Conservation (phyloP, 2,329 filamentous ascomycete species). For the Trichoderma polysporum region DNA sequence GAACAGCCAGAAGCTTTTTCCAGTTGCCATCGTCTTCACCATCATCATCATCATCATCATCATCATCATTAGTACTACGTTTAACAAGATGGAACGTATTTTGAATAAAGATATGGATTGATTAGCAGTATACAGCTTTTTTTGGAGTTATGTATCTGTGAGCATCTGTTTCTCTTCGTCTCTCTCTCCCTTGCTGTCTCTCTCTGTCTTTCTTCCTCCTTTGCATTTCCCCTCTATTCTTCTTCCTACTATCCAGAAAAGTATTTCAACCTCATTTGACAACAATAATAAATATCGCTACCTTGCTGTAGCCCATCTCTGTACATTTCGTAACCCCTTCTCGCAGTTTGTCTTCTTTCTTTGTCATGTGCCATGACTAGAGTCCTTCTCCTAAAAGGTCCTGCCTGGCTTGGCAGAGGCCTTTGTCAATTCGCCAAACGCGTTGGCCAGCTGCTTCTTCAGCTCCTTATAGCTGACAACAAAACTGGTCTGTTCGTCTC, state of each 20-base stretch:
- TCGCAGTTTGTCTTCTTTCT: neutral
- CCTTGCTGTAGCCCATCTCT: neutral
- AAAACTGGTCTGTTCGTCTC: conserved; percentile 87
- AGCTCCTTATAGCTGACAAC: conserved; percentile 89
- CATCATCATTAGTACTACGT: neutral
- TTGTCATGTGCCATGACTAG: neutral
- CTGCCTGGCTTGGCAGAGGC: conserved; percentile 38
- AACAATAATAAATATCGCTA: neutral
- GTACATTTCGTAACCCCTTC: neutral
- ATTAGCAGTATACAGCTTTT: conserved; percentile 15
- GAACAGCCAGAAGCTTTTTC: neutral
- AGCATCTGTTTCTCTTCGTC: neutral
- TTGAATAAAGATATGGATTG: neutral
- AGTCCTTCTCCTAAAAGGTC: conserved; percentile 34
- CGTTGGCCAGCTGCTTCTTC: conserved; percentile 60
- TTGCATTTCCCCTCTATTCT: neutral
- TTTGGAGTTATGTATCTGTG: conserved; percentile 3
- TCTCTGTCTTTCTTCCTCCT: neutral
- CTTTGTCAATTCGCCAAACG: conserved; percentile 60
- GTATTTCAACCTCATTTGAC: neutral
- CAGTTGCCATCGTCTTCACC: too few species aligned
- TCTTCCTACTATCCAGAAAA: neutral
- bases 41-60: too few species aligned
- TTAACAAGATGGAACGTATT: neutral
- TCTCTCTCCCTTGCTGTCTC: neutral